Evolutionary conservation across 129 eudicot species (phyloP).

Genomic region (Centaurea solstitialis): DNA sequence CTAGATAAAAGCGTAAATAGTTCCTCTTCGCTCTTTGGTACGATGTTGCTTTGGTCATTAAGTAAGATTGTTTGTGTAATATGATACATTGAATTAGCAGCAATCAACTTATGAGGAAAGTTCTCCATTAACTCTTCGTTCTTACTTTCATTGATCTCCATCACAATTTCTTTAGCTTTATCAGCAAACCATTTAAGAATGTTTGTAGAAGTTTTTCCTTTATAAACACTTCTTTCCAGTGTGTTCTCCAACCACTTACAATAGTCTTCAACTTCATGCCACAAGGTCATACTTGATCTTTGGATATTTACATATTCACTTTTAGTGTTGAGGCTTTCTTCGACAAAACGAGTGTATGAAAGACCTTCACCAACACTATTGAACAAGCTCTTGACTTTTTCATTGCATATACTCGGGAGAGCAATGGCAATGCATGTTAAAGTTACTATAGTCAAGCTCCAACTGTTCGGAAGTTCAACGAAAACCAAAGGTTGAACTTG

Average conservation of each 20-base stretch:
- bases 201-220: slow-evolving; percentile 19
- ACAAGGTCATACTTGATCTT: slow-evolving; percentile 11
- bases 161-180: slow-evolving; percentile 11
- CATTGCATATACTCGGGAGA: neutral
- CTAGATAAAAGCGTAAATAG: too few relatives aligned
- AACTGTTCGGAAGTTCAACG: too few relatives aligned
- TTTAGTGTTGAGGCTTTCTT: slow-evolving; percentile 1
- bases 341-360: neutral
- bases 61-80: slow-evolving; percentile 30
- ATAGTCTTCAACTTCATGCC: slow-evolving; percentile 25
- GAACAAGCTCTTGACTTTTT: neutral
- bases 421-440: slow-evolving; percentile 27
- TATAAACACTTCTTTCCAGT: neutral
- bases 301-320: neutral
- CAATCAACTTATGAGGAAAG: slow-evolving; percentile 22
- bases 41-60: neutral
- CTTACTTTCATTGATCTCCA: neutral
- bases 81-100: slow-evolving; percentile 48
- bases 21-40: too few relatives aligned
- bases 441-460: slow-evolving; percentile 30
- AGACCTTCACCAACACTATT: neutral
- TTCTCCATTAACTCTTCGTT: neutral
- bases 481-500: too few relatives aligned
- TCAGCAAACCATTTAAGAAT: slow-evolving; percentile 22
- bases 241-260: slow-evolving; percentile 19